Evolutionary conservation across 2,329 filamentous ascomycete genomes (phyloP).

Genomic region (Colletotrichum spinosum): DNA sequence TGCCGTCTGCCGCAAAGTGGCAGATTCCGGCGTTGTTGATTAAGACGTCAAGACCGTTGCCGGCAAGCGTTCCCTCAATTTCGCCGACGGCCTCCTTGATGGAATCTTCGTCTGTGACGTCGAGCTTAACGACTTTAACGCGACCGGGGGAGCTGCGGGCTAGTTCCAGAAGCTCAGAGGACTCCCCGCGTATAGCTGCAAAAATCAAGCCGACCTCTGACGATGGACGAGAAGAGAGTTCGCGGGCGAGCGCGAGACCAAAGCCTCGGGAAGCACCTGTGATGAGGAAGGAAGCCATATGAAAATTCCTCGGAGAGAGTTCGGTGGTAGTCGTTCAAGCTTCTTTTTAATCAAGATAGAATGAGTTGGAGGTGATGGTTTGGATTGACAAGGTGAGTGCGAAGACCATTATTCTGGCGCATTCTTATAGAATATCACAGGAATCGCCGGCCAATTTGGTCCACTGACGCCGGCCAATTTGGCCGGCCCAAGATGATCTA

Average conservation of each 20-base stretch:
- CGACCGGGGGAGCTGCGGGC: background rate
- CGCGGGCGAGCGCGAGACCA: constrained; percentile 47
- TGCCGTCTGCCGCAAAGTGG: constrained; percentile 38
- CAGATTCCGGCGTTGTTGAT: constrained; percentile 52
- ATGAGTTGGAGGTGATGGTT: no score
- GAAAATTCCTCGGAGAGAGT: no score
- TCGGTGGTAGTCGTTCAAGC: no score
- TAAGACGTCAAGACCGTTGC: constrained; percentile 56
- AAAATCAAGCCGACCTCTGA: constrained; percentile 21
- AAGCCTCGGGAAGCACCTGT: constrained; percentile 51
- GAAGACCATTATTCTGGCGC: no score
- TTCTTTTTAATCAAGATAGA: no score
- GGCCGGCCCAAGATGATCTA: no score
- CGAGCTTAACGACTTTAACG: constrained; percentile 48
- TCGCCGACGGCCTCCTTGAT: constrained; percentile 46
- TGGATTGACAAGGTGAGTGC: no score
- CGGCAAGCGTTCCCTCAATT: constrained; percentile 47
- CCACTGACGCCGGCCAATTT: no score
- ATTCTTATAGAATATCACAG: no score
- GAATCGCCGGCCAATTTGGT: no score
- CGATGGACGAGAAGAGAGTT: constrained; percentile 40
- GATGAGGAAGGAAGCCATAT: constrained; percentile 51
- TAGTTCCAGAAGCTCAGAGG: background rate
- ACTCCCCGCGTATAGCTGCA: constrained; percentile 1
- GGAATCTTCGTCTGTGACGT: constrained; percentile 44